Evolutionary conservation across 495 filamentous ascomycete genomes (phyloP), one percentile per base, ranked within the genome.

Genomic region (Delitschia confertaspora): DNA sequence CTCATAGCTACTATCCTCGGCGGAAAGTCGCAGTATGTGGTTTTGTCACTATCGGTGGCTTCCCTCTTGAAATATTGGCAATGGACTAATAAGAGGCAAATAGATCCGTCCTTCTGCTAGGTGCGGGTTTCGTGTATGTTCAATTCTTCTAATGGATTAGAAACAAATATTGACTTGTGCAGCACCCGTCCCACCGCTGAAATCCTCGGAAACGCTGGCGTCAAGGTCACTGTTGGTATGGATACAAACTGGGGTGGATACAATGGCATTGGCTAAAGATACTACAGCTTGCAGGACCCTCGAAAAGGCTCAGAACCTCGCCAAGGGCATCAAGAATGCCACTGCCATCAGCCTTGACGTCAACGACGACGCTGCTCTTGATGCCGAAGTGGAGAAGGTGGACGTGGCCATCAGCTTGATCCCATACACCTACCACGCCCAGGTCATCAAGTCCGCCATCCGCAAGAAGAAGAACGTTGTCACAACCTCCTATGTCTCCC

Each of bases 381-480:
- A 96, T 51, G 72, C 75, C 38, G 83, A 79, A 57, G 71, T 93
- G 35, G 76, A 69, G 50, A 76, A 88, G 69, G 72, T 81, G 58
- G 85, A 88, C 59, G 64, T 98, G 7, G 60, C 60, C 41, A 61
- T 67, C 38, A 55, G 48, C 52, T 66, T 95, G 59, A 94, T 96
- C 47, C 89, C 91, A 9, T 98, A 96, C 65, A 94, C 80, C 49
- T 88, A 77, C 74, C 91, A 98, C 64, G 82, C 82, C 33, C 68
- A 68, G 27, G 88, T 95, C 45, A 93, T 96, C 73, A 89, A 93
- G 70, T 76, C 80, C n/a, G 91, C 88, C 22, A 95, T 96, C 63
- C 75, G 80, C 47, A 73, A 79, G 45, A 95, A 95, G 81, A 93
- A 83, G 68, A 68, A 96, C 70, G 88, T 96, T 38, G 91, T 96